Conservation (phyloP, 31 red algal species). For the Asparagopsis taxiformis region DNA sequence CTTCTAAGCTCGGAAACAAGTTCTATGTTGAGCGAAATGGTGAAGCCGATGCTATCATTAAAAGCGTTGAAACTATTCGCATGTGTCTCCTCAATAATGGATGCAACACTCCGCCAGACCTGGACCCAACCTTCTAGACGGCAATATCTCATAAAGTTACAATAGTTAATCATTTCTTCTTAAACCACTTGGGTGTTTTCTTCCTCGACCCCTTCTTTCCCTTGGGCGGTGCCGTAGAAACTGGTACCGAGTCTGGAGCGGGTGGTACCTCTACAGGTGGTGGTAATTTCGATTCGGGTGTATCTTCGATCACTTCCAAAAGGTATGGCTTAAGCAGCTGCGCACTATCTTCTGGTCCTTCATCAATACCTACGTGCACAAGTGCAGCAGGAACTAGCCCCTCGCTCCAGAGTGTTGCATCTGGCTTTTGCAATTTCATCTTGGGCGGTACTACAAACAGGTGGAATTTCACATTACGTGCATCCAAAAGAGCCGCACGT, state of each 20-base stretch:
- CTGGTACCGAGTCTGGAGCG: neutral
- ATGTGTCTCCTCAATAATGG: slow-evolving; percentile 60
- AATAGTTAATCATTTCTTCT: slow-evolving; percentile 14
- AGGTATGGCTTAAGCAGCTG: slow-evolving; percentile 31
- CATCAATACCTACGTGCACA: slow-evolving; percentile 50
- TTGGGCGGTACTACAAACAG: slow-evolving; percentile 81
- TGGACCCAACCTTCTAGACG: slow-evolving; percentile 36
- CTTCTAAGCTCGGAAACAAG: slow-evolving; percentile 91
- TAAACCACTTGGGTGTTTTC: slow-evolving; percentile 77
- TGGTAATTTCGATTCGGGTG: slow-evolving; percentile 33
- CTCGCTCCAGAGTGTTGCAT: slow-evolving; percentile 66
- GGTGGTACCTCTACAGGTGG: neutral
- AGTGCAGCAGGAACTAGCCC: slow-evolving; percentile 67
- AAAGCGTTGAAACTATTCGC: slow-evolving; percentile 71
- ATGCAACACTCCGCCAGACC: slow-evolving; percentile 44
- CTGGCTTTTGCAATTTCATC: slow-evolving; percentile 22
- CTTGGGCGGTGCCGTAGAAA: neutral
- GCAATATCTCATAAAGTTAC: neutral
- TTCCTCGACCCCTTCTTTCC: slow-evolving; percentile 7
- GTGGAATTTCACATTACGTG: slow-evolving; percentile 54
- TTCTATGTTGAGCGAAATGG: slow-evolving; percentile 96
- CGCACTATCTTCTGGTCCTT: slow-evolving; percentile 10
- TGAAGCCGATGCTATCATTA: slow-evolving; percentile 83
- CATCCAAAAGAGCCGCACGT: slow-evolving; percentile 43
- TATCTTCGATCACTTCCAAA: slow-evolving; percentile 52